Conservation (phyloP, 2,329 filamentous ascomycete genomes). For the Pezicula neosporulosa region DNA sequence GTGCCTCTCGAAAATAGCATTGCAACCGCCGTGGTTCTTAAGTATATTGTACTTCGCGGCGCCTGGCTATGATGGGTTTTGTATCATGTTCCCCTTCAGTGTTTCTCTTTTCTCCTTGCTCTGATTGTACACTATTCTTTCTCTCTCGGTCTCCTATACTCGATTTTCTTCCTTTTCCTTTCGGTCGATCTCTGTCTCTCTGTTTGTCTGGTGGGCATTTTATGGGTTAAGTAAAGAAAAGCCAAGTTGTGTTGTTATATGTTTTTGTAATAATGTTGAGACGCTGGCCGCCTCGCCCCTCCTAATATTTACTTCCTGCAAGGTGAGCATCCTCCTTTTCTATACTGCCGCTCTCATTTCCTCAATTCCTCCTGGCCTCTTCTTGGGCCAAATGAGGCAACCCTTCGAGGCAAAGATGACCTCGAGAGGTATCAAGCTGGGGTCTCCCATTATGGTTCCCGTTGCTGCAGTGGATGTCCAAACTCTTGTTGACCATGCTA, state of each 20-base stretch:
- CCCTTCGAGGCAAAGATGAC: background rate
- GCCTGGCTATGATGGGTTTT: too few species aligned
- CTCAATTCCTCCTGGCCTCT: background rate
- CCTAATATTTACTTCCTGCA: conserved; percentile 18
- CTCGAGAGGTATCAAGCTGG: background rate
- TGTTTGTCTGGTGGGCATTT: background rate
- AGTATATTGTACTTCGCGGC: too few species aligned
- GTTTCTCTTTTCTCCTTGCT: too few species aligned
- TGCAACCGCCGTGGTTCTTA: too few species aligned
- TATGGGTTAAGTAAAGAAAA: background rate
- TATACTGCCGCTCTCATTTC: background rate
- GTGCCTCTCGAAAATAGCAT: too few species aligned
- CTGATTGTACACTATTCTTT: too few species aligned
- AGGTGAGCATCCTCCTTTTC: conserved; percentile 22
- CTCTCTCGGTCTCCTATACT: background rate
- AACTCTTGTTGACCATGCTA: conserved; percentile 8
- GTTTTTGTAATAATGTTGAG: conserved; percentile 28
- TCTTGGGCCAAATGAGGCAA: background rate
- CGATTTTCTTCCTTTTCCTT: background rate
- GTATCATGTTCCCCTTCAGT: too few species aligned
- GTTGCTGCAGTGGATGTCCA: background rate
- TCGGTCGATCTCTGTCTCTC: background rate
- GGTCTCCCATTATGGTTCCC: background rate
- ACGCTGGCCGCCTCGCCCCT: conserved; percentile 28
- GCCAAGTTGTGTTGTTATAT: conserved; percentile 10